Evolutionary conservation across 768 basidiomycete species (phyloP).

Genomic region (Serendipita sp.): DNA sequence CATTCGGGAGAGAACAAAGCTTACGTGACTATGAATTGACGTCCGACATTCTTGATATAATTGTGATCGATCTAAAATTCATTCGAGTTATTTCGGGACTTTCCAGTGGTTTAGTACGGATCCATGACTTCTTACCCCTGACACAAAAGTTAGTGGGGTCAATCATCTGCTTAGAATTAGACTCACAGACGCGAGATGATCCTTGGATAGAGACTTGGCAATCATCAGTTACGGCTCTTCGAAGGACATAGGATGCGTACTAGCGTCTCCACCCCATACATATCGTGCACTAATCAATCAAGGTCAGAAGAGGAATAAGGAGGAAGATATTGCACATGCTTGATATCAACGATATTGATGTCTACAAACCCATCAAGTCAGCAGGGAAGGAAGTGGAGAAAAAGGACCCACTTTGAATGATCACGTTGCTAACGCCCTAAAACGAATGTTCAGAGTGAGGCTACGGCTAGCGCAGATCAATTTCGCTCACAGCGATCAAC

Average conservation of each 20-base stretch:
- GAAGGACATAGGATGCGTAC: background rate
- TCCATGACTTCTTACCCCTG: background rate
- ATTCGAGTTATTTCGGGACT: no score
- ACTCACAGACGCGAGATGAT: background rate
- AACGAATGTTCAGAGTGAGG: background rate
- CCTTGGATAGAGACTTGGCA: background rate
- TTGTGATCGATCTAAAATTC: constrained; percentile 5
- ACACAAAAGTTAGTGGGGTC: no score
- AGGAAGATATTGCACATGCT: background rate
- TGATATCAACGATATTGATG: background rate
- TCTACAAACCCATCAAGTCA: background rate
- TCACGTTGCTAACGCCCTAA: background rate
- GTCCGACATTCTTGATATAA: background rate
- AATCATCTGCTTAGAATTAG: no score
- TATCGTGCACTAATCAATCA: background rate
- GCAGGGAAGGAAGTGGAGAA: background rate
- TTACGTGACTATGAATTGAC: constrained; percentile 8
- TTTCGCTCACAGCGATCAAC: background rate
- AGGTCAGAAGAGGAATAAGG: background rate
- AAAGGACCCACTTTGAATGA: background rate
- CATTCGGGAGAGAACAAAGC: background rate
- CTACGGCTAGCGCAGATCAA: background rate
- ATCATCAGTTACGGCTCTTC: background rate
- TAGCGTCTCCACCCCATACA: constrained; percentile 8
- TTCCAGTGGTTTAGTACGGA: background rate